These are phyloP conservation scores for Margaritispora aquatica DNA, from an alignment of 495 filamentous ascomycete species.

Conservation along the genomic window DNA sequence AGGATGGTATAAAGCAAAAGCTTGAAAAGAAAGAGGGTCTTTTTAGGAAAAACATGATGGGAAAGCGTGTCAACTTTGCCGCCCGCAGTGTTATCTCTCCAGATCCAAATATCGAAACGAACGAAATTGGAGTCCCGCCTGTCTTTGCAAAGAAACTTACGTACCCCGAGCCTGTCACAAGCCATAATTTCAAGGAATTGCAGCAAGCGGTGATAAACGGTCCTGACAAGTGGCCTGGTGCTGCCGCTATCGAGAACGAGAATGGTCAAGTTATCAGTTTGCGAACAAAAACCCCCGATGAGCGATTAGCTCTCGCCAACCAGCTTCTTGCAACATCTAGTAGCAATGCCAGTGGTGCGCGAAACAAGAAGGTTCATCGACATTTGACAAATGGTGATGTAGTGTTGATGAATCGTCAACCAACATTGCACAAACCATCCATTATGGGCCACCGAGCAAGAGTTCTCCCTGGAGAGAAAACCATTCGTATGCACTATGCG, in stretches of 20 bases:
- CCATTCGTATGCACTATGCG: slow-evolving; percentile 98
- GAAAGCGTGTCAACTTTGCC: slow-evolving; percentile 98
- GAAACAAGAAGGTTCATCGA: slow-evolving; percentile 94
- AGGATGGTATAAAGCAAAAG: slow-evolving; percentile 93
- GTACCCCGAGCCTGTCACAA: slow-evolving; percentile 94
- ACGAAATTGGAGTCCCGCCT: slow-evolving; percentile 95
- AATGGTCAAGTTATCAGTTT: slow-evolving; percentile 87
- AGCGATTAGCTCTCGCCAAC: slow-evolving; percentile 80
- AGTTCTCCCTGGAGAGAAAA: slow-evolving; percentile 89
- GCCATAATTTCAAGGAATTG: slow-evolving; percentile 92
- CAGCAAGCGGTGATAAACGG: slow-evolving; percentile 97
- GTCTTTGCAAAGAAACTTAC: slow-evolving; percentile 96
- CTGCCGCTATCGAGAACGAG: slow-evolving; percentile 91
- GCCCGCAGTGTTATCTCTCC: slow-evolving; percentile 97
- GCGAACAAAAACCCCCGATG: slow-evolving; percentile 75
- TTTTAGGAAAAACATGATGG: slow-evolving; percentile 99
- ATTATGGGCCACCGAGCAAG: slow-evolving; percentile 97
- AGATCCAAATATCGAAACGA: slow-evolving; percentile 97
- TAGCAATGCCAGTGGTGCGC: slow-evolving; percentile 63
- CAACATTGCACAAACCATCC: slow-evolving; percentile 99
- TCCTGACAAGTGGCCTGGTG: slow-evolving; percentile 88
- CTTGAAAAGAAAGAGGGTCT: slow-evolving; percentile 98
- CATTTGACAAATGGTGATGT: slow-evolving; percentile 95
- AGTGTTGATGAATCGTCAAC: slow-evolving; percentile 98
- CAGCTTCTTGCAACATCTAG: slow-evolving; percentile 86